Evolutionary conservation across 441 rosid species (phyloP), one percentile per base, ranked within the genome.

Genomic region (Populus hybrid): DNA sequence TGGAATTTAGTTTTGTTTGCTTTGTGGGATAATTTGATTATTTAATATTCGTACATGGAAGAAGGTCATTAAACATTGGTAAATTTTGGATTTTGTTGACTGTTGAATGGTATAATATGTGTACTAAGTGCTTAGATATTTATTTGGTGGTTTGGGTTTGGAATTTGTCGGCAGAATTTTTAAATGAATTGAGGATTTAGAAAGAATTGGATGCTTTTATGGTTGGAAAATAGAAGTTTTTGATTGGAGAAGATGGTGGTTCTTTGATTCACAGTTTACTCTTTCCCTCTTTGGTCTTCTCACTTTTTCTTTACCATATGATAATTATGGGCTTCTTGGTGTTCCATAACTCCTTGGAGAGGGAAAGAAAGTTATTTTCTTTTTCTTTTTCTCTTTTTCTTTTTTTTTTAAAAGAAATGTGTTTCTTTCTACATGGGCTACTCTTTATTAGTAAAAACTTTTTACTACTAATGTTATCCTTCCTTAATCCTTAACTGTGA

Each of bases 211-310:
- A 76, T 64, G 65, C 74, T 72, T 80, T 80, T 74, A 69, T 46
- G 35, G 75, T 74, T 72, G 63, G 34, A 70, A 53, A 66, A 40
- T 72, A 30, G 35, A 65, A 34, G 4, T 18, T 38, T 63, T 74
- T 70, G 75, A 79, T 79, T 75, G 75, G 75, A 64, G 35, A 16
- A 8, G 76, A 71, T 74, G 35, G 76, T 78, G 79, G 82, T 73
- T 73, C 32, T 81, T 80, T 80, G 75, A 74, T 83, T 84, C 88
- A 80, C 83, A 71, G 75, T 73, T 28, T 76, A 64, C 81, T 63
- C 66, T 50, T 23, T n/a, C 32, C 32, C 76, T 75, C 18, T 70
- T 21, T 66, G 50, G 59, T 75, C 26, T 67, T 23, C 30, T 65
- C 35, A 32, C 70, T 64, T 72, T 79, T 61, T 21, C 50, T 19